Percentiles rank a stretch among this genome's conserved stretches.
phyloP scores from a whole-genome alignment of 1,139 yeast species.

The Lodderomyces elongisporus region DNA sequence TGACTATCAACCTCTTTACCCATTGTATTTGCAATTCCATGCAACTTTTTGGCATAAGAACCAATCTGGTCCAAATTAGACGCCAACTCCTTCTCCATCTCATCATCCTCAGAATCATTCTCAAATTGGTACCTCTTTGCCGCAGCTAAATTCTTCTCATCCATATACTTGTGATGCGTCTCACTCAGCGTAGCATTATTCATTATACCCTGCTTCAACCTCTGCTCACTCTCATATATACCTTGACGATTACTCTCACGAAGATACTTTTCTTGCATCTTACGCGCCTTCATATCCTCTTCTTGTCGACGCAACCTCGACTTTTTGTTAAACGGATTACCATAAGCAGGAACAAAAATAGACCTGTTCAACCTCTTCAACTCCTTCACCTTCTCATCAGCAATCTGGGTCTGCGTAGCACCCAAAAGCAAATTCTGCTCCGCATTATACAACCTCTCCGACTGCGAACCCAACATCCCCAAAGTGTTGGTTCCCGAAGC shows the following conservation, averaged over 20 bases:
- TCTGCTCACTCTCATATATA: slow-evolving; percentile 44
- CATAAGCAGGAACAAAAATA: slow-evolving; percentile 74
- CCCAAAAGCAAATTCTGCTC: slow-evolving; percentile 75
- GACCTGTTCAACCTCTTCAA: slow-evolving; percentile 76
- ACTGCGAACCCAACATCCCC: slow-evolving; percentile 90
- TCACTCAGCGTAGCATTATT: slow-evolving; percentile 36
- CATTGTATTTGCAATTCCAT: slow-evolving; percentile 41
- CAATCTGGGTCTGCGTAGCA: slow-evolving; percentile 76
- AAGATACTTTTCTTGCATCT: slow-evolving; percentile 54
- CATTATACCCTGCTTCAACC: slow-evolving; percentile 40
- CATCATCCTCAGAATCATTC: slow-evolving; percentile 55
- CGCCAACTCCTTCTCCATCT: slow-evolving; percentile 54
- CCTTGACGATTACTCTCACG: slow-evolving; percentile 40
- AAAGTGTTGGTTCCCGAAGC: slow-evolving; percentile 83
- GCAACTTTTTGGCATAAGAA: slow-evolving; percentile 39
- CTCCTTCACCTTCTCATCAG: slow-evolving; percentile 79
- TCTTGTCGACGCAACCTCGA: slow-evolving; percentile 74
- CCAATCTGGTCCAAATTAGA: slow-evolving; percentile 51
- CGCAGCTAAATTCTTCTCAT: slow-evolving; percentile 41
- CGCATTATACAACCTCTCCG: slow-evolving; percentile 75
- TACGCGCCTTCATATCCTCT: slow-evolving; percentile 60
- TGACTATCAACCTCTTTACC: slow-evolving; percentile 49
- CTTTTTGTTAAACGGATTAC: slow-evolving; percentile 84
- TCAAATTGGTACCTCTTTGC: slow-evolving; percentile 50
- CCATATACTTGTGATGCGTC: slow-evolving; percentile 44